Base-by-base conservation (phyloP, 2,329 filamentous ascomycete species). In the Pestalotiopsis sp. region DNA sequence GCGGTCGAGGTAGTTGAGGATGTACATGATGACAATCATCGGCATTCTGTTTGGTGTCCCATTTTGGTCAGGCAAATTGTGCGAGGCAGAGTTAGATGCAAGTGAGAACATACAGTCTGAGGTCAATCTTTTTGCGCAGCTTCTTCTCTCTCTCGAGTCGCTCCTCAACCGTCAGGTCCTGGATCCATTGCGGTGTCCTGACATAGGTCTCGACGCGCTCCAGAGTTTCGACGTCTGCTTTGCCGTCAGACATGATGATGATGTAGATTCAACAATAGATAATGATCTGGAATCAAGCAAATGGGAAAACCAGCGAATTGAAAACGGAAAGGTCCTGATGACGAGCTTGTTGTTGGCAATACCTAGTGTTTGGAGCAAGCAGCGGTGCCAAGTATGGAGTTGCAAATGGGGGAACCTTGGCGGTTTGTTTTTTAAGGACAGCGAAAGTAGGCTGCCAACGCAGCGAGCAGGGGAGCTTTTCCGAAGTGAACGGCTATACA, bases 1-100 rank as follows among this genome's bases (percentile, higher is more conserved):
- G 23, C 76, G 70, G 64, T 75, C 76, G n/a, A 77, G 70, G 62
- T 75, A 74, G 45, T 70, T 75, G 38, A 70, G 59, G 57, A 71
- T 58, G 52, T 66, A 66, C 64, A 65, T 65, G n/a, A 65, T 38
- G 20, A 66, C 49, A 20, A 66, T 66, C 31, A 66, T 13, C 5
- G 64, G 45, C 4, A 58, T 23, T 20, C 52, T 66, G 52, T 56
- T 27, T 9, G n/a, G 4, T 45, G 12, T 17, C 41, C 41, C 39
- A 52, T 20, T 17, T 12, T 3, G 12, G 38, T 52, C 20, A 65
- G 38, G 52, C 14, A 49, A 41, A 25, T n/a, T 62, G 59, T 4
- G 25, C 36, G n/a, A 20, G n/a, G 31, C 20, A 12, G 36, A 17
- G 3, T 62, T 13, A 7, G 23, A 17, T n/a, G 25, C 3, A 2